phyloP scores from a whole-genome alignment of 495 filamentous ascomycete genomes.

The Talaromyces proteolyticus region DNA sequence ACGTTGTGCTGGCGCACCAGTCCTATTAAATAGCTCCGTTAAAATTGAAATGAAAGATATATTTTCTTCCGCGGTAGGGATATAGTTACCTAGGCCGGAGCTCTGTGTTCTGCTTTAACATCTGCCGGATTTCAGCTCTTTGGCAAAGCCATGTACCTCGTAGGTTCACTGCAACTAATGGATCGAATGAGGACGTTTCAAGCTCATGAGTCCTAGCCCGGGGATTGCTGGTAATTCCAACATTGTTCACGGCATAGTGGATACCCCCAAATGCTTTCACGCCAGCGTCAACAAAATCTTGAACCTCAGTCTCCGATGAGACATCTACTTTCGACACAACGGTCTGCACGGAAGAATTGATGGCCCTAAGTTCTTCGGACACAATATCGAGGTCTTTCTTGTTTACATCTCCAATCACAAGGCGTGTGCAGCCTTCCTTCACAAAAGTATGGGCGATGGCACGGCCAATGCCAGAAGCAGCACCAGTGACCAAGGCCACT shows the following conservation, averaged over 20 bases:
- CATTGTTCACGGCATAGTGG: constrained; percentile 48
- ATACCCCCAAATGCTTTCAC: constrained; percentile 31
- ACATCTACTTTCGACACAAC: not conserved
- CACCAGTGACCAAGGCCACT: no score
- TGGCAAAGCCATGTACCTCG: constrained; percentile 43
- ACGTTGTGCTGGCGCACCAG: constrained; percentile 13
- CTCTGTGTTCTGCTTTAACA: constrained; percentile 38
- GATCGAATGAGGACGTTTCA: constrained; percentile 35
- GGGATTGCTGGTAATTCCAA: constrained; percentile 28
- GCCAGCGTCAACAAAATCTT: not conserved
- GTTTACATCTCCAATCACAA: constrained; percentile 20
- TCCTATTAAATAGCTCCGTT: constrained; percentile 6
- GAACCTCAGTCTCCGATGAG: not conserved
- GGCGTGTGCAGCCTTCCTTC: constrained; percentile 12
- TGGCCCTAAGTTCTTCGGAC: constrained; percentile 6
- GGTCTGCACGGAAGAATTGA: constrained; percentile 2
- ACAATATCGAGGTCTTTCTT: constrained; percentile 8
- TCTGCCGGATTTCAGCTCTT: constrained; percentile 39
- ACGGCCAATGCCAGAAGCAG: constrained; percentile 23
- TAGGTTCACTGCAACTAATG: constrained; percentile 37
- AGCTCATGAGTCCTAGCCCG: constrained; percentile 24
- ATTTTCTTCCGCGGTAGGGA: no score
- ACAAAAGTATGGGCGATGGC: constrained; percentile 15
- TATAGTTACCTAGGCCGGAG: not conserved
- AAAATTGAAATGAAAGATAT: no score